Evolutionary conservation across 225 moss, liverwort and hornwort species (phyloP), one percentile per base, ranked within the genome.

Genomic region (Pleurozium schreberi): DNA sequence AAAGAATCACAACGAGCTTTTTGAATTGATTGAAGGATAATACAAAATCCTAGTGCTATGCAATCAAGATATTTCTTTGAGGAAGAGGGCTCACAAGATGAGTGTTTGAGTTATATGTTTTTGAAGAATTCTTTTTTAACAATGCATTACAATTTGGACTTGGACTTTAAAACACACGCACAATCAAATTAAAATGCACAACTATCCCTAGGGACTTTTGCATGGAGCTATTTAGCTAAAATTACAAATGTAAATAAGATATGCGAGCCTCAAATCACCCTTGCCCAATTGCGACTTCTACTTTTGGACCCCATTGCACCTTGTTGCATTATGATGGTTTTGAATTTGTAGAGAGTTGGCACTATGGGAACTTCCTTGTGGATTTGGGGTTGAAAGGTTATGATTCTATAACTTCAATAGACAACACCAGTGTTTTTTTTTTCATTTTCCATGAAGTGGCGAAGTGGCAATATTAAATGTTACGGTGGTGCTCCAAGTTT

Each of bases 261-360:
- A 27, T 43, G 8, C 1, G 1, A 0, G 9, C 2, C 5, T 3
- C 2, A 42, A 16, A 43, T 43, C 3, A 0, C 8, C n/a, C 5
- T 3, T 1, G 1, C 0, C 34, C 8, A 42, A 14, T 42, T 70
- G 14, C 0, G 4, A 70, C 5, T 38, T 11, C 38, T 38, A 67
- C 34, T 67, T 38, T 20, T 20, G 38, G 20, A 1, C 3, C 6
- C 22, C n/a, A 68, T n/a, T 68, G 68, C 12, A n/a, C 22, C n/a
- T 67, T 67, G 21, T 67, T 67, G 20, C 20, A 38, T 19, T 67
- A 20, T 11, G 20, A 67, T 38, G 38, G 38, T 19, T 3, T 38
- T 17, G 20, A 67, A 38, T 5, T 0, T 11, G 0, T 67, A 36
- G 11, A 38, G 38, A 36, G 3, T 11, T 20, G 38, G 38, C 11